These are phyloP conservation scores for Vigna hirtella DNA, from an alignment of 306 rosid genomes.

Conservation along the genomic window DNA sequence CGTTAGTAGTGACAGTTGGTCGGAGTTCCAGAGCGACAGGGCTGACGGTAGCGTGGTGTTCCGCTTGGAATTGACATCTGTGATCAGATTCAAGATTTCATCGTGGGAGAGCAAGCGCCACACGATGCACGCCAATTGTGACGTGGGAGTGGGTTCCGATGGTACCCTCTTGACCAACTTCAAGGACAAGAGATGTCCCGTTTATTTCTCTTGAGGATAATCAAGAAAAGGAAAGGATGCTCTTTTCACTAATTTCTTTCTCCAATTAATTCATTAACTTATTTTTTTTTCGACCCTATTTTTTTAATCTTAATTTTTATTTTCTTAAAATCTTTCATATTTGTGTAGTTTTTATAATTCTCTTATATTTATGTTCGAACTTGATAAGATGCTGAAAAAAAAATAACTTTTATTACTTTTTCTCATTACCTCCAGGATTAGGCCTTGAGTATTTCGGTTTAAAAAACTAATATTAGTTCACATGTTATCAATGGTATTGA, in stretches of 20 bases:
- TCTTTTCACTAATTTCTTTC: conserved; percentile 15
- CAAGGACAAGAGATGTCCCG: conserved; percentile 67
- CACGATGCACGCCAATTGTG: conserved; percentile 75
- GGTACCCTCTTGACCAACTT: conserved; percentile 60
- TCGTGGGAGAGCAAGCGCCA: conserved; percentile 76
- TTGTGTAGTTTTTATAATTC: not conserved
- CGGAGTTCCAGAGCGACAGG: conserved; percentile 67
- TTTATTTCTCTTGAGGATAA: conserved; percentile 64
- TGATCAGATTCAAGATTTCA: conserved; percentile 65
- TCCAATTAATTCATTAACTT: conserved; percentile 3
- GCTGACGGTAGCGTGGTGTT: conserved; percentile 66
- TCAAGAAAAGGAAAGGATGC: not conserved
- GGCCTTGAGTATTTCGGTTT: too few species aligned
- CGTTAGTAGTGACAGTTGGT: conserved; percentile 63
- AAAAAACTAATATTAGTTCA: too few species aligned
- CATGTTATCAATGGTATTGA: not conserved
- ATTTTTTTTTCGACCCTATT: not conserved
- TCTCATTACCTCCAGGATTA: too few species aligned
- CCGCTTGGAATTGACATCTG: conserved; percentile 63
- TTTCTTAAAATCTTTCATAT: not conserved
- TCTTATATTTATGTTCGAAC: not conserved
- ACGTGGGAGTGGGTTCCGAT: conserved; percentile 68
- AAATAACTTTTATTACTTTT: too few species aligned
- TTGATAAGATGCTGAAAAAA: not conserved
- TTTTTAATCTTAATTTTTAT: not conserved